Evolutionary conservation across 2,329 filamentous ascomycete species (phyloP).

Genomic region (Paraconiothyrium sp.): DNA sequence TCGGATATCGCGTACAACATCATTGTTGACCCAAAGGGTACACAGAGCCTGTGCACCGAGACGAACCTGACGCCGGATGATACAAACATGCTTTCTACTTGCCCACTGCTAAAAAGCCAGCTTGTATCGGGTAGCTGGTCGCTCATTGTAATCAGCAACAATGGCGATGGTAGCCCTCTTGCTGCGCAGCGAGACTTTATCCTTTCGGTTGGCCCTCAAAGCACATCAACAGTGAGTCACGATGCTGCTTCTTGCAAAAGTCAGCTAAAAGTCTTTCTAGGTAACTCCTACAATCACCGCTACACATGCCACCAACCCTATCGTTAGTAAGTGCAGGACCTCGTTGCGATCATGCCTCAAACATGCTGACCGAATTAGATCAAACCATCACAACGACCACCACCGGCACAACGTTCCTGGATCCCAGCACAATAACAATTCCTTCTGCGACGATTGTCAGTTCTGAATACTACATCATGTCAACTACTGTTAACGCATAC

Average conservation of each 20-base stretch:
- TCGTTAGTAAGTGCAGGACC: slow-evolving; percentile 17
- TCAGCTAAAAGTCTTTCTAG: not conserved
- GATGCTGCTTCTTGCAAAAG: not conserved
- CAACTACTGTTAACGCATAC: not conserved
- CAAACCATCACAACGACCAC: not conserved
- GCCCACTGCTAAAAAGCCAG: slow-evolving; percentile 48
- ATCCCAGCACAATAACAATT: not conserved
- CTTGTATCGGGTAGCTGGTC: slow-evolving; percentile 51
- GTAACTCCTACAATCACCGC: slow-evolving; percentile 15
- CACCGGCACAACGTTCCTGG: not conserved
- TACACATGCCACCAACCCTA: slow-evolving; percentile 20
- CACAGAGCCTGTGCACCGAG: slow-evolving; percentile 49
- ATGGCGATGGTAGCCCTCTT: slow-evolving; percentile 50
- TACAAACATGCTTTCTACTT: slow-evolving; percentile 48
- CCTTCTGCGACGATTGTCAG: slow-evolving; percentile 1
- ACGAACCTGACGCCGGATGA: slow-evolving; percentile 50
- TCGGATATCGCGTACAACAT: slow-evolving; percentile 50
- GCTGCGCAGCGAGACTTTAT: slow-evolving; percentile 54
- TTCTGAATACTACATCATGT: not conserved
- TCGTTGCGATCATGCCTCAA: not conserved
- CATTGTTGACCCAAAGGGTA: slow-evolving; percentile 50
- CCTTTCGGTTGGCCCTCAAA: slow-evolving; percentile 49
- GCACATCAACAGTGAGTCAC: slow-evolving; percentile 37
- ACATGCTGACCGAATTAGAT: not conserved
- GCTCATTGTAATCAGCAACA: slow-evolving; percentile 54